These are phyloP conservation scores for Colletotrichum noveboracense DNA, from an alignment of 2,329 filamentous ascomycete species.

Conservation along the genomic window DNA sequence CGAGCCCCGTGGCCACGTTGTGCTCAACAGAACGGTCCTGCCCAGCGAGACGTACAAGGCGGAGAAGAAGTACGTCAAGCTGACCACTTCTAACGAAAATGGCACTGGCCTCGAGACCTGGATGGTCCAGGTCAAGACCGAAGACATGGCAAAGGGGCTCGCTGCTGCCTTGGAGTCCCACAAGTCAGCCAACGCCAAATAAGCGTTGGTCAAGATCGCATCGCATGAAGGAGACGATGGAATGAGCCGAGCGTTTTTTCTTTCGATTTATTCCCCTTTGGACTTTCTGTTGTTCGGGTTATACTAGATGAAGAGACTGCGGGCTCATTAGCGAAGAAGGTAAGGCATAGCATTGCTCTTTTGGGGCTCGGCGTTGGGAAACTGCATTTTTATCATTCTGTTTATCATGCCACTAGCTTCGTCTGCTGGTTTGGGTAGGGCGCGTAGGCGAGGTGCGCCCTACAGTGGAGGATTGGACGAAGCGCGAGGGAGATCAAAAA, in stretches of 20 bases:
- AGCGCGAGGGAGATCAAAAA: not conserved
- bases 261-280: not conserved
- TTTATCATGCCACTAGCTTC: not conserved
- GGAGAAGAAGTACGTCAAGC: slow-evolving; percentile 64
- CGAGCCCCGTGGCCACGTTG: slow-evolving; percentile 76
- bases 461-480: not conserved
- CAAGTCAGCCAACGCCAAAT: slow-evolving; percentile 62
- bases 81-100: slow-evolving; percentile 61
- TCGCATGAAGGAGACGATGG: not conserved
- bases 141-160: slow-evolving; percentile 50
- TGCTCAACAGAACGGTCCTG: slow-evolving; percentile 73
- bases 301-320: slow-evolving; percentile 18
- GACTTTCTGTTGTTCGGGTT: slow-evolving; percentile 2
- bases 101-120: slow-evolving; percentile 70
- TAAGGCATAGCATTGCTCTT: slow-evolving; percentile 23
- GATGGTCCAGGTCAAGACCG: slow-evolving; percentile 74
- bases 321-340: slow-evolving; percentile 10
- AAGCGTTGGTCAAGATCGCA: slow-evolving; percentile 10
- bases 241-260: not conserved
- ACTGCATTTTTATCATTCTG: not conserved
- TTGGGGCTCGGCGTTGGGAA: slow-evolving; percentile 5
- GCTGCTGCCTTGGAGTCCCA: slow-evolving; percentile 30
- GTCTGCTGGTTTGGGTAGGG: not conserved
- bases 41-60: slow-evolving; percentile 67
- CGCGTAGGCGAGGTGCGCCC: not conserved